Evolutionary conservation across 148 eudicot species (phyloP).

Genomic region (Beta vulgaris): DNA sequence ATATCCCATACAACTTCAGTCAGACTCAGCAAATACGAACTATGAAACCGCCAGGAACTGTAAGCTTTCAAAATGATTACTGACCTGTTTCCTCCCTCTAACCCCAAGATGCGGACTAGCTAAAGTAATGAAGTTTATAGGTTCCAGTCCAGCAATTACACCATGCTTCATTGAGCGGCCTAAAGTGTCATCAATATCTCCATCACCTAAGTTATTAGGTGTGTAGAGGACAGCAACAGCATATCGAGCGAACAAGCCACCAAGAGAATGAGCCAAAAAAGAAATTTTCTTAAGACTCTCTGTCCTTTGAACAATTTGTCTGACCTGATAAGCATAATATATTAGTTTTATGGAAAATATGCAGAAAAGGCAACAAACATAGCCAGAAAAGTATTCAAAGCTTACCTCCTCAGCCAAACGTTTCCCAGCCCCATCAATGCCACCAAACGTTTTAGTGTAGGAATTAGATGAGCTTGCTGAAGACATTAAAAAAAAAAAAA

Average conservation of each 20-base stretch:
- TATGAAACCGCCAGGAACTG: background rate
- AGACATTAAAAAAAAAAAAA: slow-evolving; percentile 24
- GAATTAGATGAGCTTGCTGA: slow-evolving; percentile 94
- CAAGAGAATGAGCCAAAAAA: slow-evolving; percentile 95
- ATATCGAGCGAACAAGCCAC: slow-evolving; percentile 93
- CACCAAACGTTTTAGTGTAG: slow-evolving; percentile 78
- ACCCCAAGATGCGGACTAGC: slow-evolving; percentile 99
- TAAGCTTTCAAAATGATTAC: slow-evolving; percentile 7
- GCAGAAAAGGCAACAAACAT: background rate
- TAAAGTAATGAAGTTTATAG: slow-evolving; percentile 86
- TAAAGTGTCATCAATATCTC: slow-evolving; percentile 32
- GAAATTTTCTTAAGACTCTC: slow-evolving; percentile 79
- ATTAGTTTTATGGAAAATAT: slow-evolving; percentile 12
- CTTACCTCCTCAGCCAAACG: slow-evolving; percentile 95
- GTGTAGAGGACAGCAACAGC: slow-evolving; percentile 74
- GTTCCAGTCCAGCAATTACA: slow-evolving; percentile 76
- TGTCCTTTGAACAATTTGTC: slow-evolving; percentile 63
- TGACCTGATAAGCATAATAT: slow-evolving; percentile 48
- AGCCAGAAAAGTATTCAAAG: slow-evolving; percentile 13
- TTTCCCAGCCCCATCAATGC: slow-evolving; percentile 92
- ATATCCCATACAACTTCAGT: background rate
- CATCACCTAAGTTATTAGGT: slow-evolving; percentile 22
- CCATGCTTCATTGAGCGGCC: slow-evolving; percentile 35
- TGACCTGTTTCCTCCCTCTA: slow-evolving; percentile 94
- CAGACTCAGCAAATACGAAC: background rate